Conservation (phyloP, 768 basidiomycete genomes). For the Tricholoma saponaceum region DNA sequence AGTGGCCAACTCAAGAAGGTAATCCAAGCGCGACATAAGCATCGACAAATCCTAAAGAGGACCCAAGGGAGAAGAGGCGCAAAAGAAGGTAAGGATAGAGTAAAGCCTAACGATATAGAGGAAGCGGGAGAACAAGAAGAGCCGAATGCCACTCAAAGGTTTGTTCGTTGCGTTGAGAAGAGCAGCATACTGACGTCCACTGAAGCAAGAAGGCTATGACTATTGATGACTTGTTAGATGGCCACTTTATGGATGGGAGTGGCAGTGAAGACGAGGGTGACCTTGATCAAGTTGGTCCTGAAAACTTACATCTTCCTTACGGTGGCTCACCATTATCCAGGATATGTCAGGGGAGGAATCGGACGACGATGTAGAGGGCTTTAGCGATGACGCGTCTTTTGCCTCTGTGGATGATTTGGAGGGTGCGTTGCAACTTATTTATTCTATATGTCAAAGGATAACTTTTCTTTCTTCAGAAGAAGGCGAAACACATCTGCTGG, state of each 20-base stretch:
- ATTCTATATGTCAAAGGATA: background rate
- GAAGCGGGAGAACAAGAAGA: conserved; percentile 31
- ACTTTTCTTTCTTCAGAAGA: conserved; percentile 44
- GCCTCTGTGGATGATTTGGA: conserved; percentile 79
- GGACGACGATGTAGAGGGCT: conserved; percentile 36
- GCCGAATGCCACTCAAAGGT: conserved; percentile 17
- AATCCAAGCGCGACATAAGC: conserved; percentile 79
- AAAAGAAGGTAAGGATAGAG: conserved; percentile 31
- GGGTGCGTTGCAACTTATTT: conserved; percentile 30
- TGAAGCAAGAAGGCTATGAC: conserved; percentile 51
- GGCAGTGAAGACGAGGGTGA: conserved; percentile 43
- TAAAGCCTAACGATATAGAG: conserved; percentile 14
- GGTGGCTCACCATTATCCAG: conserved; percentile 8
- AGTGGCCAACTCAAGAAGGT: conserved; percentile 86
- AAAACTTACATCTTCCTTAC: background rate
- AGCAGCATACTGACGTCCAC: background rate
- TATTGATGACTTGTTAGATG: conserved; percentile 74
- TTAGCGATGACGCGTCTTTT: conserved; percentile 61
- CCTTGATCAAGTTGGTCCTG: conserved; percentile 18
- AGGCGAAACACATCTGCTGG: conserved; percentile 69
- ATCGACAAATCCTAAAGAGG: conserved; percentile 72
- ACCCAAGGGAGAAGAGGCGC: conserved; percentile 54
- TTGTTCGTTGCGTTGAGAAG: background rate
- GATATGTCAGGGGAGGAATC: conserved; percentile 22
- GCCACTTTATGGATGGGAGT: conserved; percentile 65